Evolutionary conservation across 2,329 filamentous ascomycete species (phyloP).

Genomic region (Stachybotrys chartarum): DNA sequence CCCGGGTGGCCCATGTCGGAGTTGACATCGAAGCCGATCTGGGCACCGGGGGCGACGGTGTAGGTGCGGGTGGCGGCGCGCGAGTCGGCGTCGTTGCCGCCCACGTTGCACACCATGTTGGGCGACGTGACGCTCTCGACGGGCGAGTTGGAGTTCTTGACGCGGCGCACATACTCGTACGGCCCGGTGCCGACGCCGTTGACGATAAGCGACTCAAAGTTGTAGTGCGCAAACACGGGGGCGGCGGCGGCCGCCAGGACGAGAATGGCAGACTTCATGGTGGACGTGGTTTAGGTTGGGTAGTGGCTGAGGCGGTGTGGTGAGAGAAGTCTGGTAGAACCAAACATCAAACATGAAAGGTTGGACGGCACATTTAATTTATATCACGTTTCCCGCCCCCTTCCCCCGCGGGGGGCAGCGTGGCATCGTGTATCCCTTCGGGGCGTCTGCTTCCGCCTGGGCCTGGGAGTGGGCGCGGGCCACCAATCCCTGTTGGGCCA

Average conservation of each 20-base stretch:
- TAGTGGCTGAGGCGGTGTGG: no score
- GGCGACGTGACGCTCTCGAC: constrained; percentile 26
- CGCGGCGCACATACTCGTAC: constrained; percentile 39
- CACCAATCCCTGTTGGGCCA: no score
- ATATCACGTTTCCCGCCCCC: no score
- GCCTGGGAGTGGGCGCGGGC: no score
- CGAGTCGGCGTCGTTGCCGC: constrained; percentile 21
- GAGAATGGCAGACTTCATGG: not conserved
- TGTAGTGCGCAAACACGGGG: constrained; percentile 16
- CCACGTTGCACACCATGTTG: constrained; percentile 26
- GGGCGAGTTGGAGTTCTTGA: constrained; percentile 30
- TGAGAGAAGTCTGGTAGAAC: no score
- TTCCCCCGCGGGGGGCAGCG: no score
- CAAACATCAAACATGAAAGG: no score
- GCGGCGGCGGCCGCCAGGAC: constrained; percentile 6
- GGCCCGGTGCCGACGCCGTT: constrained; percentile 34
- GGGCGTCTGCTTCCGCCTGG: no score
- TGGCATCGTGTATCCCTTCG: no score
- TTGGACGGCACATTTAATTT: no score
- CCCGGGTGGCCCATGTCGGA: constrained; percentile 24
- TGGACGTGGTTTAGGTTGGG: no score
- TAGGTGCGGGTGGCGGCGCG: constrained; percentile 19
- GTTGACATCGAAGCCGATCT: constrained; percentile 28
- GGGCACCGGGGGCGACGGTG: constrained; percentile 23
- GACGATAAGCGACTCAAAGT: constrained; percentile 16